Base-by-base conservation (phyloP, 139 green algal species). In the Eudorina sp. region DNA sequence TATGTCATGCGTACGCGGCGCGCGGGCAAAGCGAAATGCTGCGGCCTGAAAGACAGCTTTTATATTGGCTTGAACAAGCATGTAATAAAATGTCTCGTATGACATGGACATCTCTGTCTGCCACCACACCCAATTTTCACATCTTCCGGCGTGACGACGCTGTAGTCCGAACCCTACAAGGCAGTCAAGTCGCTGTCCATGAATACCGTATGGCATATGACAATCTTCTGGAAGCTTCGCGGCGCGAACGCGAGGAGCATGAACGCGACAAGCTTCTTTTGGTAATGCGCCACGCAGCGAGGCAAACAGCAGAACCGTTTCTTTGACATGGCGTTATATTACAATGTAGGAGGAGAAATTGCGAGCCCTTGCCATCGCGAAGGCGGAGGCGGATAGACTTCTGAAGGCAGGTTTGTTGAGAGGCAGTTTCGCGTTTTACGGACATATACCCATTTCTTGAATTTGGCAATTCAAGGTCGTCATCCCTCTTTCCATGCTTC, bases 321-420 rank as follows among this genome's bases (percentile, higher is more conserved):
- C n/a, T n/a, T n/a, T n/a, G n/a, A n/a, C n/a, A n/a, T n/a, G n/a
- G n/a, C 51, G 13, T 16, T 14, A 43, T 73, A 53, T 70, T 38
- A 3, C 38, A 2, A 34, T 84, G 0, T 51, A 88, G 78, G 78
- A 91, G 68, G 77, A 91, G 27, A 27, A 83, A 23, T 0, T 91
- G 1, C 70, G 87, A 0, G 14, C 53, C n/a, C n/a, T 88, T 5
- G 2, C 53, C 5, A 51, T 91, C 9, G 31, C 45, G 14, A 88
- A 55, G 25, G 51, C 76, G 27, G 87, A 91, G 53, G 79, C 87
- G 23, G 87, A 91, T 38, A 60, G 87, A 2, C 77, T 29, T 27
- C 43, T 84, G 53, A 88, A 83, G 64, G 86, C 87, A 27, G 25
- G 86, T 66, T 34, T 34, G n/a, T 31, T 68, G 58, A 31, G n/a